phyloP scores from a whole-genome alignment of 1,139 yeast species.

The Spathaspora sp. region DNA sequence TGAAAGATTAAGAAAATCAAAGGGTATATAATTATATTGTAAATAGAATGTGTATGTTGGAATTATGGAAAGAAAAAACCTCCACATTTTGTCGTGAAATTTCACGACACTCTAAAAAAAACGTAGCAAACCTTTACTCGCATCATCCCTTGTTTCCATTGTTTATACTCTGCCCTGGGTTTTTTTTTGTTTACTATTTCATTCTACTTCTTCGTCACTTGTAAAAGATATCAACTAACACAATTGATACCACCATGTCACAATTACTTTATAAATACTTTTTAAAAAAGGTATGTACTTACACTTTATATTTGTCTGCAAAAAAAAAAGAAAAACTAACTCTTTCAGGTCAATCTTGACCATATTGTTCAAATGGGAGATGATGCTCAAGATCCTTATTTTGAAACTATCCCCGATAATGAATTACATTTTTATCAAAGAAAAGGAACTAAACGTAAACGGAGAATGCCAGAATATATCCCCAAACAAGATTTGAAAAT shows the following conservation, averaged over 20 bases:
- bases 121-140: background rate
- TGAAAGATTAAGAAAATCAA: conserved; percentile 17
- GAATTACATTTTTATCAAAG: conserved; percentile 47
- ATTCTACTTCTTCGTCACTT: background rate
- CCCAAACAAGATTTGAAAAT: conserved; percentile 53
- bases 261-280: conserved; percentile 26
- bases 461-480: conserved; percentile 54
- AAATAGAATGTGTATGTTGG: background rate
- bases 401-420: conserved; percentile 47
- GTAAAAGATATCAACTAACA: background rate
- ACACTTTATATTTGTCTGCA: background rate
- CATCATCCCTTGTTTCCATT: background rate
- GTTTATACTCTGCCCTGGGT: background rate
- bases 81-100: background rate
- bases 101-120: background rate
- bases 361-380: conserved; percentile 33
- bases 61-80: no score
- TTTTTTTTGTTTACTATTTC: background rate
- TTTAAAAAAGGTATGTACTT: conserved; percentile 38
- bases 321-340: conserved; percentile 7
- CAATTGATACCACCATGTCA: conserved; percentile 16
- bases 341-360: conserved; percentile 35
- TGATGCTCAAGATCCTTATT: conserved; percentile 46
- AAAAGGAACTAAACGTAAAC: conserved; percentile 48
- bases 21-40: background rate